These are phyloP conservation scores for Solanum okadae DNA, from an alignment of 257 asterid genomes.

Conservation along the genomic window DNA sequence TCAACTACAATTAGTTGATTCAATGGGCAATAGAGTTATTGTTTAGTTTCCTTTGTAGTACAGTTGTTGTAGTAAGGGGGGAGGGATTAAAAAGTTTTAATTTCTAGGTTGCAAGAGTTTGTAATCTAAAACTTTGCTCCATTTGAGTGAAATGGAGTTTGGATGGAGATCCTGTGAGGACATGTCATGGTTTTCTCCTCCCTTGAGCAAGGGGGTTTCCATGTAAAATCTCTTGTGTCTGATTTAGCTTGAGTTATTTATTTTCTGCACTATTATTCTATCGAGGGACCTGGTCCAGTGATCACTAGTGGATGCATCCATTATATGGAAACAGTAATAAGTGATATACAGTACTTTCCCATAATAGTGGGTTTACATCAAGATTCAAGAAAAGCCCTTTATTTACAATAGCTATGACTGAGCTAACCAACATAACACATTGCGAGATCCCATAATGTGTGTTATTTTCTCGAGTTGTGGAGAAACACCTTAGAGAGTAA, in stretches of 20 bases:
- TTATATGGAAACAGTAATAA: not conserved
- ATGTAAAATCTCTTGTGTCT: too few relatives aligned
- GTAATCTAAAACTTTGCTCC: not conserved
- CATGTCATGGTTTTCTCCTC: not conserved
- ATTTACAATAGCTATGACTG: not conserved
- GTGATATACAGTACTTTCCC: not conserved
- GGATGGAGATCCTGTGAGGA: not conserved
- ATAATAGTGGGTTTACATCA: not conserved
- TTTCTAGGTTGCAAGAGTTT: not conserved
- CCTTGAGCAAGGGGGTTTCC: not conserved
- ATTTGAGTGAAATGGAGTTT: not conserved
- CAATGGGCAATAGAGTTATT: not conserved
- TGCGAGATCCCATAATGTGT: not conserved
- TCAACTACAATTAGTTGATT: not conserved
- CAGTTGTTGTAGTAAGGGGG: not conserved
- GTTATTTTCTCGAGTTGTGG: not conserved
- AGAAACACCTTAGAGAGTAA: not conserved
- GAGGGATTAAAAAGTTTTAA: not conserved
- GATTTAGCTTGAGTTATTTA: too few relatives aligned
- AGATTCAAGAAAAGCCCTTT: not conserved
- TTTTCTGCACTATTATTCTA: too few relatives aligned
- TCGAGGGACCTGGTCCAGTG: too few relatives aligned
- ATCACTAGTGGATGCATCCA: not conserved
- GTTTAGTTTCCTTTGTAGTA: not conserved
- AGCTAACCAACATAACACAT: not conserved